phyloP scores from a whole-genome alignment of 1,284 basidiomycete genomes.

The Fomitopsis pinicola region DNA sequence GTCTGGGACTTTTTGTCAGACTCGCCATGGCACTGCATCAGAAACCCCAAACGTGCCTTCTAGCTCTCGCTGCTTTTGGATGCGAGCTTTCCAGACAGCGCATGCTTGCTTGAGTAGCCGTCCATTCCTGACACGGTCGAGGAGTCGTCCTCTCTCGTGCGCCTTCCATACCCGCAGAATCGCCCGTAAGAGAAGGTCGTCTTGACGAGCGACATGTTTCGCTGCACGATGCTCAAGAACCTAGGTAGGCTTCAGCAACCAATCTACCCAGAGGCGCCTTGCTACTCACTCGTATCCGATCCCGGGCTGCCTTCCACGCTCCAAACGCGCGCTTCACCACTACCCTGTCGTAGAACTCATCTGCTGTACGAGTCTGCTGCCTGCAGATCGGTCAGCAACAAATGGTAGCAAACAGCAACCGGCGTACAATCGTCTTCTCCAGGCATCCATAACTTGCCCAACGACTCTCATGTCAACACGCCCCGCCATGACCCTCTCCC shows the following conservation, averaged over 20 bases:
- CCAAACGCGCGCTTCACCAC: constrained; percentile 42
- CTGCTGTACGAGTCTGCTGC: constrained; percentile 38
- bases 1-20: constrained; percentile 28
- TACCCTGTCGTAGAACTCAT: constrained; percentile 36
- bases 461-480: constrained; percentile 44
- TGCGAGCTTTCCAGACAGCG: constrained; percentile 48
- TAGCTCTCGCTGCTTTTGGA: constrained; percentile 36
- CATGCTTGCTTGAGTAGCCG: constrained; percentile 45
- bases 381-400: constrained; percentile 29
- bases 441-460: constrained; percentile 41
- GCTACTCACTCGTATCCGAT: constrained; percentile 46
- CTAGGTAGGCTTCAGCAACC: constrained; percentile 23
- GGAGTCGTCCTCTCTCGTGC: constrained; percentile 57
- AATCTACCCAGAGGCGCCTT: neutral
- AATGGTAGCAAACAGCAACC: neutral
- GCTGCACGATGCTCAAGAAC: constrained; percentile 47
- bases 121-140: constrained; percentile 49
- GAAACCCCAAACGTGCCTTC: constrained; percentile 36
- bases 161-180: constrained; percentile 71
- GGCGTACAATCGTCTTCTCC: constrained; percentile 56
- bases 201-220: constrained; percentile 57
- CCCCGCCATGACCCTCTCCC: constrained; percentile 40
- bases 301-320: constrained; percentile 52
- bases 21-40: neutral
- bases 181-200: constrained; percentile 59